Percentiles rank a stretch among this genome's conserved stretches.
These are phyloP conservation scores for Acer negundo DNA, from an alignment of 345 rosid genomes.

Conservation along the genomic window DNA sequence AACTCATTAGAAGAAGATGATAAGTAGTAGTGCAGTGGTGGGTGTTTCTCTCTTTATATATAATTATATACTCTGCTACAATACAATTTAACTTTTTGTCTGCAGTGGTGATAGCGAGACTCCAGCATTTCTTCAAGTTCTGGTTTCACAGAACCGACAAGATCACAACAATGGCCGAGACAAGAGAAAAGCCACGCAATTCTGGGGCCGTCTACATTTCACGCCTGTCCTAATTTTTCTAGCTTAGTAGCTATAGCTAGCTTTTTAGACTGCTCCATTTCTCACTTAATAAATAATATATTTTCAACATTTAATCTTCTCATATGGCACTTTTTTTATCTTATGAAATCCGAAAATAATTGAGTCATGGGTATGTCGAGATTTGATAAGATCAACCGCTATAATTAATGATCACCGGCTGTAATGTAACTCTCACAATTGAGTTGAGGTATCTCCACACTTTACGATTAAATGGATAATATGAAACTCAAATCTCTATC, in stretches of 20 bases:
- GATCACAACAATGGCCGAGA: slow-evolving; percentile 28
- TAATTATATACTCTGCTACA: background rate
- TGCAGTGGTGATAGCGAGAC: slow-evolving; percentile 1
- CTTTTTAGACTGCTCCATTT: background rate
- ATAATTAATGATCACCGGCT: no score
- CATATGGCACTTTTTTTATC: no score
- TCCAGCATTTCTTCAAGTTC: slow-evolving; percentile 16
- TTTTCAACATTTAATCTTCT: slow-evolving; percentile 20
- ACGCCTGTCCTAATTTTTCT: slow-evolving; percentile 39
- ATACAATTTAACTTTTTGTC: slow-evolving; percentile 16
- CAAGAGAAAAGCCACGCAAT: slow-evolving; percentile 24
- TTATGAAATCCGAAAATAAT: no score
- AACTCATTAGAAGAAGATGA: background rate
- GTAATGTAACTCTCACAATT: no score
- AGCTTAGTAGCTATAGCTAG: slow-evolving; percentile 19
- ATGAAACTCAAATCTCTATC: no score
- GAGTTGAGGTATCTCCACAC: no score
- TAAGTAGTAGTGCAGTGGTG: background rate
- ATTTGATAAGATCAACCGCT: no score
- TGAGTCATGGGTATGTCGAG: no score
- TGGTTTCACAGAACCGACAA: slow-evolving; percentile 17
- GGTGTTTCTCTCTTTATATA: no score
- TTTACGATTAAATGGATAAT: no score
- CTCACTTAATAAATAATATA: background rate
- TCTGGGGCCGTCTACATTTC: slow-evolving; percentile 39